Evolutionary conservation across 2,329 filamentous ascomycete species (phyloP).

Genomic region (Penicillium psychrosexuale): DNA sequence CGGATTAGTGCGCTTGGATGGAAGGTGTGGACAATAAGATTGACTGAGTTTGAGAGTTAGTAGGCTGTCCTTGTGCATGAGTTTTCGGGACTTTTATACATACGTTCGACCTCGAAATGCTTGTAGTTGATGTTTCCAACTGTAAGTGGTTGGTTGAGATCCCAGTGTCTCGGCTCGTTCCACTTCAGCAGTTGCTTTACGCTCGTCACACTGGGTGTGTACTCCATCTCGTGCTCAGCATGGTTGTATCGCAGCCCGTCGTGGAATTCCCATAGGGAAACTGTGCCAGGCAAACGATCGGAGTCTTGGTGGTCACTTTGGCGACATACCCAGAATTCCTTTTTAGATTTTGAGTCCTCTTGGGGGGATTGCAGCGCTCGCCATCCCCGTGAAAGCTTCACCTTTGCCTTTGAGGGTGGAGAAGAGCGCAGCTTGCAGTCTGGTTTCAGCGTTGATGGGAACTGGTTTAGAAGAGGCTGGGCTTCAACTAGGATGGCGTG

Average conservation of each 20-base stretch:
- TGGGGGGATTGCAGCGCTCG: slow-evolving; percentile 8
- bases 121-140: slow-evolving; percentile 19
- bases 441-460: slow-evolving; percentile 27
- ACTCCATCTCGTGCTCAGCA: slow-evolving; percentile 41
- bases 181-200: slow-evolving; percentile 33
- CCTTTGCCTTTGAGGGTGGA: slow-evolving; percentile 28
- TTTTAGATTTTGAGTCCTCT: not conserved
- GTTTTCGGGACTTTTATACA: not conserved
- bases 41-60: slow-evolving; percentile 22
- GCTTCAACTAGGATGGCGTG: slow-evolving; percentile 28
- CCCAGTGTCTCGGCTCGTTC: slow-evolving; percentile 17
- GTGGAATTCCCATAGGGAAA: slow-evolving; percentile 40
- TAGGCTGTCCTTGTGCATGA: not conserved
- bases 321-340: slow-evolving; percentile 44
- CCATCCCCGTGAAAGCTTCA: slow-evolving; percentile 27
- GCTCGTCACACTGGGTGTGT: slow-evolving; percentile 37
- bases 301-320: slow-evolving; percentile 36
- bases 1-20: slow-evolving; percentile 31
- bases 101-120: slow-evolving; percentile 4
- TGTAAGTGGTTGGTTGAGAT: slow-evolving; percentile 7
- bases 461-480: slow-evolving; percentile 25
- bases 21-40: slow-evolving; percentile 38
- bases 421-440: slow-evolving; percentile 29
- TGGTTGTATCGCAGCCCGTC: slow-evolving; percentile 38
- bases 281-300: slow-evolving; percentile 29